A percentile compares a stretch with the other conserved stretches of the same genome.
These are phyloP conservation scores for Stramenopiles sp. DNA, from an alignment of 352 stramenopile species.

Conservation along the genomic window DNA sequence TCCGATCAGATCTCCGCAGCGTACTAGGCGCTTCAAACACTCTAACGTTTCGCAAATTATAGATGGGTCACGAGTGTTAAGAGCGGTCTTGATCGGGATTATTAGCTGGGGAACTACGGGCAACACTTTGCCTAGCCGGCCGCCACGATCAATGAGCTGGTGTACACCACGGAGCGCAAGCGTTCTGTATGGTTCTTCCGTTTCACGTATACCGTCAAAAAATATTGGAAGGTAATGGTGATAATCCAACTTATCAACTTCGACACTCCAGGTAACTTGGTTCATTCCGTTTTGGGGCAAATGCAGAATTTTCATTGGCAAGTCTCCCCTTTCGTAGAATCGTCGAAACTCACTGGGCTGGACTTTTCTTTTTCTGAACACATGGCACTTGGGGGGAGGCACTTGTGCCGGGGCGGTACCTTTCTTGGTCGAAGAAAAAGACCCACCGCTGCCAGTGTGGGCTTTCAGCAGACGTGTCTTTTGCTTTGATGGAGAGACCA, in stretches of 20 bases:
- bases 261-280: conserved; percentile 39
- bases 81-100: conserved; percentile 37
- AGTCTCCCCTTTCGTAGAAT: conserved; percentile 78
- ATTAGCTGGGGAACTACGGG: conserved; percentile 36
- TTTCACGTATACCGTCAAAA: conserved; percentile 61
- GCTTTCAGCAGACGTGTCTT: too few species aligned
- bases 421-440: too few species aligned
- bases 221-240: conserved; percentile 65
- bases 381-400: too few species aligned
- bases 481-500: too few species aligned
- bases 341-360: background rate
- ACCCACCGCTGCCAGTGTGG: too few species aligned
- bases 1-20: too few species aligned
- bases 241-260: conserved; percentile 48
- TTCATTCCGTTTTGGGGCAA: too few species aligned
- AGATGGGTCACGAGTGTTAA: conserved; percentile 39
- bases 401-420: too few species aligned
- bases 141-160: conserved; percentile 24
- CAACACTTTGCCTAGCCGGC: conserved; percentile 17
- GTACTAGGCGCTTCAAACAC: conserved; percentile 39
- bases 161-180: conserved; percentile 48
- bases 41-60: conserved; percentile 35
- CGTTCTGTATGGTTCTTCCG: conserved; percentile 45
- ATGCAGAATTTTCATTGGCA: conserved; percentile 89
- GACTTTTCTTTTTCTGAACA: background rate